phyloP scores from a whole-genome alignment of 1,139 yeast genomes.

The Hansenula anomala region DNA sequence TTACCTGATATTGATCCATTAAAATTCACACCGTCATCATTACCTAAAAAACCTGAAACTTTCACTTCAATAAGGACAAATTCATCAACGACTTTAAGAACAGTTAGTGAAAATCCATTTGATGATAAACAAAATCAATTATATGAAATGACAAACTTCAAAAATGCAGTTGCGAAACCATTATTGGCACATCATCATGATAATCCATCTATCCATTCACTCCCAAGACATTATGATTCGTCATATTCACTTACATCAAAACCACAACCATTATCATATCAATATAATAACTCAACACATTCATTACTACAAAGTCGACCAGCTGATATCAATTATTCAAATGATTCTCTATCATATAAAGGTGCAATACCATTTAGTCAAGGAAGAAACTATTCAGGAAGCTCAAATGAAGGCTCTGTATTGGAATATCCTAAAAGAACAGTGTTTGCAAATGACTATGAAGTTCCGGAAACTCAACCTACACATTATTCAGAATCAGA shows the following conservation, averaged over 20 bases:
- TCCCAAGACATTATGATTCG: not conserved
- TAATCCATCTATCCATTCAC: not conserved
- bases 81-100: not conserved
- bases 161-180: constrained; percentile 8
- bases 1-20: constrained; percentile 12
- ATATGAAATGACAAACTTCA: constrained; percentile 2
- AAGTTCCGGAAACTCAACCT: not conserved
- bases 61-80: not conserved
- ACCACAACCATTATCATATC: not conserved
- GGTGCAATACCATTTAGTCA: too few species aligned
- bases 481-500: not conserved
- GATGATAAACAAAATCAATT: constrained; percentile 1
- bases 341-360: too few species aligned
- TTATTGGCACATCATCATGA: not conserved
- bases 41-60: not conserved
- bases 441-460: not conserved
- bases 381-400: not conserved
- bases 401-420: not conserved
- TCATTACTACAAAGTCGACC: too few species aligned
- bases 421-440: not conserved
- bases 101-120: constrained; percentile 4
- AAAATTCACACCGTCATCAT: not conserved
- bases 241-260: not conserved
- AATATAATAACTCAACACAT: not conserved
- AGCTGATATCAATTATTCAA: too few species aligned